phyloP scores from a whole-genome alignment of 106 monocot genomes.

The Gastrodia elata region DNA sequence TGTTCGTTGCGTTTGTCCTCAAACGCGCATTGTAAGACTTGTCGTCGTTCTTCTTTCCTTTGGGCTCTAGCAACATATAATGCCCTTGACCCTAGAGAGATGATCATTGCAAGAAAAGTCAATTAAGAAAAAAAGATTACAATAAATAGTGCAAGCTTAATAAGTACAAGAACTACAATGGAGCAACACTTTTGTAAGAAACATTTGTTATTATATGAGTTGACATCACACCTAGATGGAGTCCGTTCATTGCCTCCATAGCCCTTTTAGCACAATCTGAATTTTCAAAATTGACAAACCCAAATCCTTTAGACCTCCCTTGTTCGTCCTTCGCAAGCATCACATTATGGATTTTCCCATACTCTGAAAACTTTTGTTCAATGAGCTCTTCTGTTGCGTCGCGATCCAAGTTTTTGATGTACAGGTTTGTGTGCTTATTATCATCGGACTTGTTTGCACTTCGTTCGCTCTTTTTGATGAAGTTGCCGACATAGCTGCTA shows the following conservation, averaged over 20 bases:
- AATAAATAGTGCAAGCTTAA: too few species aligned
- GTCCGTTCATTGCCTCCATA: constrained; percentile 68
- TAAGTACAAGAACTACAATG: too few species aligned
- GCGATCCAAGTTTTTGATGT: constrained; percentile 77
- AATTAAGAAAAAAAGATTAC: neutral
- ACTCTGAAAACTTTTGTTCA: constrained; percentile 70
- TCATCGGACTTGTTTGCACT: constrained; percentile 23
- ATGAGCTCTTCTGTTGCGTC: constrained; percentile 90
- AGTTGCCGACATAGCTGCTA: constrained; percentile 40
- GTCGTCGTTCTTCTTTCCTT: constrained; percentile 62
- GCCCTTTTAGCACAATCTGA: constrained; percentile 66
- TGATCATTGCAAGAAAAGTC: neutral
- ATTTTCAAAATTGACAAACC: constrained; percentile 78
- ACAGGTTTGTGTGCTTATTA: constrained; percentile 60
- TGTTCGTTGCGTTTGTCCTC: constrained; percentile 59
- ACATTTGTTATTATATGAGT: neutral
- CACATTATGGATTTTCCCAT: constrained; percentile 54
- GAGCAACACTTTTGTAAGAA: too few species aligned
- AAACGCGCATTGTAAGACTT: constrained; percentile 35
- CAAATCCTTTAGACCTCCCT: constrained; percentile 76
- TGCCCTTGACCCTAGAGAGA: constrained; percentile 46
- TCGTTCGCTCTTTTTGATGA: constrained; percentile 62
- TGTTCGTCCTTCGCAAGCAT: constrained; percentile 49
- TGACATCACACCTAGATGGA: constrained; percentile 51
- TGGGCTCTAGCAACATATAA: constrained; percentile 88